These are phyloP conservation scores for Porodaedalea pini DNA, from an alignment of 1,284 basidiomycete genomes.

Conservation along the genomic window DNA sequence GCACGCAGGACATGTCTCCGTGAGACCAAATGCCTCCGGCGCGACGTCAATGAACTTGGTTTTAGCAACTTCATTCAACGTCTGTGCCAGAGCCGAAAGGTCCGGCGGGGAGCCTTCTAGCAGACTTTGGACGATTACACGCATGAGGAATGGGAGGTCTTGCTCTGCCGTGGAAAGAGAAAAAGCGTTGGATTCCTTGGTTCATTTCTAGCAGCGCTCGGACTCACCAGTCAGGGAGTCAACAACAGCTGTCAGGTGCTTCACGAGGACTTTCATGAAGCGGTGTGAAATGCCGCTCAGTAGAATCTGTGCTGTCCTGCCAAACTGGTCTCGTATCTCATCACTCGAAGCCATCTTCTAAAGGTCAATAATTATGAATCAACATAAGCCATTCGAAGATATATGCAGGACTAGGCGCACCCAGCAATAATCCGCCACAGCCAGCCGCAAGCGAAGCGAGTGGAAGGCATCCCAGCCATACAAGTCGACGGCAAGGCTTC, in stretches of 20 bases:
- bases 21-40: constrained; percentile 28
- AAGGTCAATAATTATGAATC: background rate
- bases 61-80: constrained; percentile 7
- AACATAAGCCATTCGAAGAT: background rate
- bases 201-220: constrained; percentile 19
- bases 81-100: constrained; percentile 7
- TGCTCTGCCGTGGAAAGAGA: constrained; percentile 18
- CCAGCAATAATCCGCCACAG: constrained; percentile 61
- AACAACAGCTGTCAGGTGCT: constrained; percentile 49
- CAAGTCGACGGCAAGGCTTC: constrained; percentile 50
- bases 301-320: constrained; percentile 46
- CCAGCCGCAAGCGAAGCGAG: constrained; percentile 51
- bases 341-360: constrained; percentile 45
- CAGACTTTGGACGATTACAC: constrained; percentile 19
- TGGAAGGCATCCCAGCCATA: constrained; percentile 57
- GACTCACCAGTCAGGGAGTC: constrained; percentile 44
- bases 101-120: constrained; percentile 15
- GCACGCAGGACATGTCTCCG: constrained; percentile 70
- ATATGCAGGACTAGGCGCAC: constrained; percentile 36
- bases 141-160: constrained; percentile 20
- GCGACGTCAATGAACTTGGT: constrained; percentile 6
- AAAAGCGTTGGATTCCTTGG: background rate
- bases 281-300: constrained; percentile 50
- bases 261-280: constrained; percentile 51
- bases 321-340: constrained; percentile 43